Base-by-base conservation (phyloP, 345 rosid species). In the Firmiana major region DNA sequence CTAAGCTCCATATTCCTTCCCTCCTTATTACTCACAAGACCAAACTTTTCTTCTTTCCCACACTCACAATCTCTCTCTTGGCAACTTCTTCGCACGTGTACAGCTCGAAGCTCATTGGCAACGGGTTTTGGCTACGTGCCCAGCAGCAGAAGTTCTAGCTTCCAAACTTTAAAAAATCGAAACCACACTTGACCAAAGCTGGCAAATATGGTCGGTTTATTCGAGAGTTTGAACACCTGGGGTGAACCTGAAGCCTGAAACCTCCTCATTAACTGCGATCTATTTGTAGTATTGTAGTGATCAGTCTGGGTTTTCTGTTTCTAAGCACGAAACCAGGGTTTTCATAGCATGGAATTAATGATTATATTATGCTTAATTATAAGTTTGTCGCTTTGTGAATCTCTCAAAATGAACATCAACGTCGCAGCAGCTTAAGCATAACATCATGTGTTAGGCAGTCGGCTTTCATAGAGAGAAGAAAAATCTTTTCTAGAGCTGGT, bases 51-150 rank as follows among this genome's bases (percentile, higher is more conserved):
- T 21, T 24, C 40, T 8, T 57, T 0, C 9, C 43, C 43, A 16
- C 45, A 40, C 26, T 59, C 24, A 46, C 78, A 8, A 28, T 67
- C 63, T 83, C 26, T 17, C 5, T 31, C n/a, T 49, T 19, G 16
- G 26, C 74, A 71, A 53, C 81, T 26, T 36, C 74, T 68, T 78
- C 79, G 87, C 89, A 88, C 93, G 85, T 90, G 92, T 90, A 88
- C 91, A 89, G 85, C 88, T 81, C 81, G 72, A 81, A 77, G 62
- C 76, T 40, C 57, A 83, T 82, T 54, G 81, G 42, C 79, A 71
- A 75, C 45, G 26, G 48, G 48, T 54, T 38, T 59, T 36, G 54
- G 36, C 51, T 81, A 75, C 84, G 84, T 79, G 84, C 84, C 69
- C 74, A 53, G 53, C 75, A 57, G 53, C 34, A 31, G 34, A 31